Evolutionary conservation across 352 stramenopile genomes (phyloP), one percentile per base, ranked within the genome.

Genomic region (Phytopythium litorale): DNA sequence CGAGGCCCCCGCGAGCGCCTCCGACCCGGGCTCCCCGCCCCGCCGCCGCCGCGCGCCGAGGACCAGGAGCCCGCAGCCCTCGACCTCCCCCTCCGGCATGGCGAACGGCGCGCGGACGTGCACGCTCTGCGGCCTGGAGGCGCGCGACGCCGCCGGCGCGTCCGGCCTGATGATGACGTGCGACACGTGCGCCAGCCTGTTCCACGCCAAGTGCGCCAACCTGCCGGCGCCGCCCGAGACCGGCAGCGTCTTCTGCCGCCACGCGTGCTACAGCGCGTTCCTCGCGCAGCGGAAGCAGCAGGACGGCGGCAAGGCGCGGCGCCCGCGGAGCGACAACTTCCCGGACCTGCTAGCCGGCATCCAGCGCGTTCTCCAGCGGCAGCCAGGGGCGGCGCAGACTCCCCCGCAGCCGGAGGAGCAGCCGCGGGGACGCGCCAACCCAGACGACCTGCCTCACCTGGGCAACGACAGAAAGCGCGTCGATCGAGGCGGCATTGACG

Each of bases 131-230:
- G 69, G 66, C 4, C 37, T 60, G 5, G 63, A 67, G 30, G 64
- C 58, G 53, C 32, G 43, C 9, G 61, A 58, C 46, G 13, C 33
- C 18, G 35, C 33, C 32, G 46, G 35, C 18, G 19, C 35, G 63
- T 19, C 56, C 73, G 23, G 69, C 75, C 12, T 35, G 28, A 66
- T 87, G 28, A 78, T 89, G 71, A 66, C 67, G 58, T 92, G 83
- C 63, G 70, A 75, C 40, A 79, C 60, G 49, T 92, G 83, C 56
- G 63, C 42, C 5, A 74, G 64, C 54, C 45, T 55, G n/a, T 92
- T 90, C 69, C 83, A 92, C 63, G 71, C 79, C 15, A 63, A 76
- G 48, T 92, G 83, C 63, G 80, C 73, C 32, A 90, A 87, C 51
- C 58, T 92, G 19, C 77, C 78, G 40, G 73, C 79, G 32, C 79